These are phyloP conservation scores for Myriangium duriaei DNA, from an alignment of 2,329 filamentous ascomycete genomes.

Conservation along the genomic window DNA sequence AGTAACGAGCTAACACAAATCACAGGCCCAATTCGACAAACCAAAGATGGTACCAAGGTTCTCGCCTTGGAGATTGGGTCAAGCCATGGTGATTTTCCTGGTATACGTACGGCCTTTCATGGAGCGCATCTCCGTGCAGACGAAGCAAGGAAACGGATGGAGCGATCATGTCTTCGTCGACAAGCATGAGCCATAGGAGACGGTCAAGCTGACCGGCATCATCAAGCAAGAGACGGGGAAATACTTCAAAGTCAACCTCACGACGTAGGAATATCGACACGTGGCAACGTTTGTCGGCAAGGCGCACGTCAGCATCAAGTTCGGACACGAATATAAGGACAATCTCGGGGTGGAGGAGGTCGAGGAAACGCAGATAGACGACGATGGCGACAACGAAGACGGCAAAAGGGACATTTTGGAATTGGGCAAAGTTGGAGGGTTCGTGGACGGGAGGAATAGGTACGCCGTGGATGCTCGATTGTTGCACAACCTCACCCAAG, in stretches of 20 bases:
- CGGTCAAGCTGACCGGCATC: slow-evolving; percentile 2
- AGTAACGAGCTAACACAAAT: too few relatives aligned
- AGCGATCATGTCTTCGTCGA: neutral
- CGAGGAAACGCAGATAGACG: too few relatives aligned
- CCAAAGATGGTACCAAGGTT: too few relatives aligned
- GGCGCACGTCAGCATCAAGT: neutral
- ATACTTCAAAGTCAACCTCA: neutral
- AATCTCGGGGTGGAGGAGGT: slow-evolving; percentile 2
- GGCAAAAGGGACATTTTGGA: neutral
- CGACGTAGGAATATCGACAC: neutral
- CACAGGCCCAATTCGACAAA: too few relatives aligned
- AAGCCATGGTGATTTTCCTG: too few relatives aligned
- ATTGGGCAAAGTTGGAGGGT: slow-evolving; percentile 3
- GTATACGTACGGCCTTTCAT: too few relatives aligned
- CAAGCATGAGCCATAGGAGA: neutral
- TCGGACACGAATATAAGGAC: slow-evolving; percentile 4
- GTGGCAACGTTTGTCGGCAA: neutral
- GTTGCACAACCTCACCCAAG: slow-evolving; percentile 3
- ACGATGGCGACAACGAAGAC: slow-evolving; percentile 1
- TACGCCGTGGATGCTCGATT: neutral
- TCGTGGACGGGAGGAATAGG: neutral
- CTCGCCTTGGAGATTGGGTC: too few relatives aligned
- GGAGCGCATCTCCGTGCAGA: too few relatives aligned
- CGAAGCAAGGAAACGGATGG: too few relatives aligned
- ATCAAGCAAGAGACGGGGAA: slow-evolving; percentile 1